Conservation (phyloP, 768 basidiomycete genomes). For the Mycena polygramma region DNA sequence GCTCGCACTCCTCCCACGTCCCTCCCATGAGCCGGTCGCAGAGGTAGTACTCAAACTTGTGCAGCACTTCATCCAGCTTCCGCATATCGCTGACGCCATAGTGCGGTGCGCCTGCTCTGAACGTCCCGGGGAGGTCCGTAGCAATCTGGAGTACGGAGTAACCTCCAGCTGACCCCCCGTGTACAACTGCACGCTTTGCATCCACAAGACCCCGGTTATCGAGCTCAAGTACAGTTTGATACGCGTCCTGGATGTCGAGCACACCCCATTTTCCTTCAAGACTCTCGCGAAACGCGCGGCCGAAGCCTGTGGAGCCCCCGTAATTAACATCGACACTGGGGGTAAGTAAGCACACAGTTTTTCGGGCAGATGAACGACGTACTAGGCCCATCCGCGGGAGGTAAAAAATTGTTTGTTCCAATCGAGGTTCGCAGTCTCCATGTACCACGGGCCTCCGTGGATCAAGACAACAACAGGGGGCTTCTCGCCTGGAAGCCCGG, state of each 20-base stretch:
- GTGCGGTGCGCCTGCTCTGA: constrained; percentile 60
- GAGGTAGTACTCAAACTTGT: constrained; percentile 67
- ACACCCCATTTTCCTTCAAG: constrained; percentile 70
- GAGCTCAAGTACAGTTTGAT: constrained; percentile 55
- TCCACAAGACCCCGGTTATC: constrained; percentile 57
- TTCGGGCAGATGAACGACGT: not conserved
- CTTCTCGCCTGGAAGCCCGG: constrained; percentile 49
- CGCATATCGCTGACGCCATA: constrained; percentile 68
- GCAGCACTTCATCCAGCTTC: constrained; percentile 62
- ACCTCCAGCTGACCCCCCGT: constrained; percentile 70
- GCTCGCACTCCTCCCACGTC: constrained; percentile 56
- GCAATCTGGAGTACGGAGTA: constrained; percentile 64
- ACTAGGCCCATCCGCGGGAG: constrained; percentile 59
- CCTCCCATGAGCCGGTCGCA: constrained; percentile 66
- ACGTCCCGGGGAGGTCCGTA: constrained; percentile 47
- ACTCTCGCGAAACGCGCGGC: constrained; percentile 42
- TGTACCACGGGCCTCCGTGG: constrained; percentile 69
- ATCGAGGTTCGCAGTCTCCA: constrained; percentile 51
- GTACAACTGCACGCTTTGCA: constrained; percentile 61
- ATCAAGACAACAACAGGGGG: constrained; percentile 65
- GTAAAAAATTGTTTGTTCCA: constrained; percentile 63
- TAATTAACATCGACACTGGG: constrained; percentile 12
- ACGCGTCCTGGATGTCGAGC: constrained; percentile 66
- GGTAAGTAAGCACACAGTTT: not conserved
- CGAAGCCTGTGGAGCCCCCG: constrained; percentile 16